phyloP scores from a whole-genome alignment of 2,329 filamentous ascomycete species.

The Fusarium zealandicum region DNA sequence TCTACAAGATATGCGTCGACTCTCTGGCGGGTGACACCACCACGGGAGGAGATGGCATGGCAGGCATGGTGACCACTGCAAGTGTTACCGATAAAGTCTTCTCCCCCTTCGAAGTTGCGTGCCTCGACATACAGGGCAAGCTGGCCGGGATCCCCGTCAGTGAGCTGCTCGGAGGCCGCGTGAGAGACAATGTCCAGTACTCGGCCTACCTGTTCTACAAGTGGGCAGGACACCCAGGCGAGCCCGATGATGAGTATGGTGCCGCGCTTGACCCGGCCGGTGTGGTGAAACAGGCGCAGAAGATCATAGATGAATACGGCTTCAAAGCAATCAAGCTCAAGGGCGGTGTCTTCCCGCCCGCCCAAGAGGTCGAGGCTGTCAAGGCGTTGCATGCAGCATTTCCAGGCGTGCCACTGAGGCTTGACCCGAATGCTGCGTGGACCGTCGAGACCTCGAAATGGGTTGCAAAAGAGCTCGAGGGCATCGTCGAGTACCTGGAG shows the following conservation, averaged over 20 bases:
- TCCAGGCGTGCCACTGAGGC: slow-evolving; percentile 46
- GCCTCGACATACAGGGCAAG: slow-evolving; percentile 52
- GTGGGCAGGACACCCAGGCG: slow-evolving; percentile 51
- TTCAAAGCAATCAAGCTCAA: slow-evolving; percentile 55
- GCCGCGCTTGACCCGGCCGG: slow-evolving; percentile 47
- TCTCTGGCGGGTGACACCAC: slow-evolving; percentile 64
- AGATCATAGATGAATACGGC: slow-evolving; percentile 52
- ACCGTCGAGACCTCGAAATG: slow-evolving; percentile 49
- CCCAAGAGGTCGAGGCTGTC: slow-evolving; percentile 50
- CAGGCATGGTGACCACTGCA: slow-evolving; percentile 53
- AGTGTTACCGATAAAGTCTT: slow-evolving; percentile 52
- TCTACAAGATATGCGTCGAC: slow-evolving; percentile 84
- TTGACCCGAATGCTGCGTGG: slow-evolving; percentile 51
- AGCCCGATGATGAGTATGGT: slow-evolving; percentile 51
- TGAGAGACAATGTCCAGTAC: slow-evolving; percentile 51
- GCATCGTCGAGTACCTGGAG: slow-evolving; percentile 50
- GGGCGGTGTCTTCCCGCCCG: slow-evolving; percentile 51
- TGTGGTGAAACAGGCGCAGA: slow-evolving; percentile 46
- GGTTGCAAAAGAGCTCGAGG: slow-evolving; percentile 49
- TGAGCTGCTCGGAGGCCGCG: slow-evolving; percentile 49
- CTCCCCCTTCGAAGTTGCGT: slow-evolving; percentile 53
- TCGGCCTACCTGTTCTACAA: slow-evolving; percentile 55
- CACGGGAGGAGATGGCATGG: slow-evolving; percentile 65
- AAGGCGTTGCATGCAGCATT: slow-evolving; percentile 49
- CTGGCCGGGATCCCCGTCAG: slow-evolving; percentile 49